Conservation (phyloP, 106 monocot genomes). For the Ottelia alismoides region DNA sequence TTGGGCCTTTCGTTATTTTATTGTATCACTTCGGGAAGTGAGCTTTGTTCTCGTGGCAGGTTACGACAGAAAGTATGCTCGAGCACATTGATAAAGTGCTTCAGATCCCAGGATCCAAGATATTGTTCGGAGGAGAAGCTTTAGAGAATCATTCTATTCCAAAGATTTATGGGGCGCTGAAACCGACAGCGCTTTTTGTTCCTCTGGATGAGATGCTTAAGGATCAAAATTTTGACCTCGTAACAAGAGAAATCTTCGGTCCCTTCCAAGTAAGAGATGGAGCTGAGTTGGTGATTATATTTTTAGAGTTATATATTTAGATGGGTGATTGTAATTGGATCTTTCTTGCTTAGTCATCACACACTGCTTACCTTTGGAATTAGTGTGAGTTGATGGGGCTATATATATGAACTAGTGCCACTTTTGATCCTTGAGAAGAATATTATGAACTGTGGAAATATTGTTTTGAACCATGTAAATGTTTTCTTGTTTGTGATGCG, state of each 20-base stretch:
- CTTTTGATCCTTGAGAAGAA: no score
- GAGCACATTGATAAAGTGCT: slow-evolving; percentile 71
- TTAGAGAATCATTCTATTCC: slow-evolving; percentile 89
- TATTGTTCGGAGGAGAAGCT: slow-evolving; percentile 79
- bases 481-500: no score
- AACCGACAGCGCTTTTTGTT: slow-evolving; percentile 90
- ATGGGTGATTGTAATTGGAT: neutral
- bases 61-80: slow-evolving; percentile 81
- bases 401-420: no score
- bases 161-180: slow-evolving; percentile 75
- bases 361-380: neutral
- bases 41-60: slow-evolving; percentile 51
- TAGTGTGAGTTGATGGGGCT: no score
- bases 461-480: no score
- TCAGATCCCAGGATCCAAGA: slow-evolving; percentile 77
- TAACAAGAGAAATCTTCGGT: slow-evolving; percentile 90
- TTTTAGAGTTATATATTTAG: no score
- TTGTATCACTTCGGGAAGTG: no score
- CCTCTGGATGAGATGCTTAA: slow-evolving; percentile 74
- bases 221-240: slow-evolving; percentile 62
- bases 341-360: neutral
- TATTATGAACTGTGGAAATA: no score
- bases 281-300: no score
- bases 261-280: slow-evolving; percentile 88
- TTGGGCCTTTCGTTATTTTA: no score